Conservation (phyloP, 2,329 filamentous ascomycete species). For the Alternaria gaisen region DNA sequence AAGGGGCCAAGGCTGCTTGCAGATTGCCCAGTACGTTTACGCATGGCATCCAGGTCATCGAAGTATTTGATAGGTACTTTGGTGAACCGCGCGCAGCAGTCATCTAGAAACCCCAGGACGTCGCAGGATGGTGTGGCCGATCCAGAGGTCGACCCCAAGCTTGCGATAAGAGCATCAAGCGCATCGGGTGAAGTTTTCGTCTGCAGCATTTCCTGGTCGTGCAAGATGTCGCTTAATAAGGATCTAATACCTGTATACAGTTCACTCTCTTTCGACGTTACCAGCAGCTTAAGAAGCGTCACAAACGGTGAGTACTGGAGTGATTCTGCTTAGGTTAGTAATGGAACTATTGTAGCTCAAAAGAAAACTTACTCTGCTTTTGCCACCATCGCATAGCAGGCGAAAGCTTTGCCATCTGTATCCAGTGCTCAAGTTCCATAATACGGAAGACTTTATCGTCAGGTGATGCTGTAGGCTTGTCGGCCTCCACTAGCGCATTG, state of each 20-base stretch:
- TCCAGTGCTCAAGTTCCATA: conserved; percentile 81
- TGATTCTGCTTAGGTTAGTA: conserved; percentile 56
- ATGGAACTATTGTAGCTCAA: neutral
- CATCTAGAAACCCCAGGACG: conserved; percentile 79
- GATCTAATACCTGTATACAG: conserved; percentile 62
- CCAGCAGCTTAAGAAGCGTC: conserved; percentile 70
- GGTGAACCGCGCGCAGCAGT: conserved; percentile 79
- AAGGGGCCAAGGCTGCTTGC: conserved; percentile 45
- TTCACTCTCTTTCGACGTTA: conserved; percentile 59
- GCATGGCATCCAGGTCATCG: conserved; percentile 68
- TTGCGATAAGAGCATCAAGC: conserved; percentile 59
- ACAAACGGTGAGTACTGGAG: conserved; percentile 74
- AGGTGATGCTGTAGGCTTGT: conserved; percentile 51
- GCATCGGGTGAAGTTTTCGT: conserved; percentile 50
- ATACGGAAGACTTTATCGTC: conserved; percentile 66
- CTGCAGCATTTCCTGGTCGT: conserved; percentile 73
- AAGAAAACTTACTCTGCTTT: conserved; percentile 62
- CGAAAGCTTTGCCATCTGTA: conserved; percentile 81
- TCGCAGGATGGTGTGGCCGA: conserved; percentile 35
- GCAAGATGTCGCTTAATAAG: conserved; percentile 68
- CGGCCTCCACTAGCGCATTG: conserved; percentile 70
- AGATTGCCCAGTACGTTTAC: conserved; percentile 30
- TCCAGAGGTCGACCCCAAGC: conserved; percentile 54
- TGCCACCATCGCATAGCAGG: conserved; percentile 91
- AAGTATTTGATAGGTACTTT: conserved; percentile 85